Evolutionary conservation across 2,329 filamentous ascomycete genomes (phyloP), one percentile per base, ranked within the genome.

Genomic region (Fusarium mangiferae): DNA sequence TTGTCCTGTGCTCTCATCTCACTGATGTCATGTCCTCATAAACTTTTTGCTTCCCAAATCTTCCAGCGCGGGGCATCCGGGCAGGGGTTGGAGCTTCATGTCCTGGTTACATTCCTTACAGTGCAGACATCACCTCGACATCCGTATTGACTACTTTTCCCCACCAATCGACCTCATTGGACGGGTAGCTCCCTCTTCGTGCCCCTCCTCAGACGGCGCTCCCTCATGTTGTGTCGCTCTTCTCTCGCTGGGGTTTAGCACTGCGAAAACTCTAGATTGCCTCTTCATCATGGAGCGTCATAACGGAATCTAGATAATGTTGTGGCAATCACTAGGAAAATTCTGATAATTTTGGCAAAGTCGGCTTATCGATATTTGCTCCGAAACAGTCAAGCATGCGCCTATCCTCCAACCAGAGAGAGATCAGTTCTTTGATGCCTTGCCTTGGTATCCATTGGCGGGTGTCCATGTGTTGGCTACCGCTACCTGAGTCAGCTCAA

Each of bases 31-130:
- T 80, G 64, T 63, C 59, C 69, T 54, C 56, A 74, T 65, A 60
- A 74, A 69, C 52, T 68, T 69, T 70, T 66, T 74, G 63, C 72
- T 70, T 74, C 73, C 68, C 71, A 72, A 80, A 80, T 77, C 70
- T 80, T 81, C 78, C 77, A 79, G 69, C 74, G 78, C 74, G 79
- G 79, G 79, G 79, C 78, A 78, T 36, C 66, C 62, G 69, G 62
- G 59, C 70, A 64, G 61, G 66, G 65, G 46, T 65, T 55, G 61
- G 33, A 39, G 62, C 61, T 68, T 44, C 7, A 56, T 51, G 79
- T 81, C 17, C 20, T 44, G 10, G 48, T 42, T 75, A 81, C 76
- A 45, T 66, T 39, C 4, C 14, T 9, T 10, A 1, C 13, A 7
- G 7, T 12, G 5, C 1, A 11, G 6, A 0, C 20, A 10, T 28